Conservation (phyloP, 768 basidiomycete species). For the Trametes cubensis region DNA sequence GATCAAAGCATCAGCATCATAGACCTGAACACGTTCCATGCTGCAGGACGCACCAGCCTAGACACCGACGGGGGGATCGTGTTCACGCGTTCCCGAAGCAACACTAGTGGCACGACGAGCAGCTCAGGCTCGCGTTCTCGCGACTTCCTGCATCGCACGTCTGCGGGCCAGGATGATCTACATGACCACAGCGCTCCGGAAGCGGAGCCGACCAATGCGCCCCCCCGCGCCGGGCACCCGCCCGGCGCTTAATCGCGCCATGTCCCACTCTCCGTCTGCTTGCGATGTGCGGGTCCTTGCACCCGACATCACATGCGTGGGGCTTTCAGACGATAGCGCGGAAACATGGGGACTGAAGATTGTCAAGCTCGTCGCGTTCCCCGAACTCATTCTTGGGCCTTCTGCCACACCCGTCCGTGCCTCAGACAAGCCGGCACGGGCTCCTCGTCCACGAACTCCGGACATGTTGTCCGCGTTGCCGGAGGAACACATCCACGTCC, state of each 20-base stretch:
- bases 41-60: conserved; percentile 32
- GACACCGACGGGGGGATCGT: conserved; percentile 44
- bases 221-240: conserved; percentile 3
- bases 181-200: not conserved
- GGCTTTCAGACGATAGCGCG: conserved; percentile 65
- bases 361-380: conserved; percentile 75
- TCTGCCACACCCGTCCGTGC: not conserved
- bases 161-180: not conserved
- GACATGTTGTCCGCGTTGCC: conserved; percentile 11
- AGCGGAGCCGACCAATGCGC: not conserved
- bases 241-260: conserved; percentile 34
- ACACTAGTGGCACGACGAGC: conserved; percentile 37
- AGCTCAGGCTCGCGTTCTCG: conserved; percentile 21
- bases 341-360: conserved; percentile 79
- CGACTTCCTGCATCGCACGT: not conserved
- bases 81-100: conserved; percentile 51
- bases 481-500: conserved; percentile 15
- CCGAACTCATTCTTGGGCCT: conserved; percentile 58
- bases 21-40: conserved; percentile 42
- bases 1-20: conserved; percentile 24
- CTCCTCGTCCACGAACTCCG: conserved; percentile 1
- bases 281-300: conserved; percentile 63
- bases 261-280: conserved; percentile 57
- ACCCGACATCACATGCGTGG: conserved; percentile 78
- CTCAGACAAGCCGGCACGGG: not conserved